Evolutionary conservation across 805 yeast genomes (phyloP).

Genomic region (Candida adriatica): DNA sequence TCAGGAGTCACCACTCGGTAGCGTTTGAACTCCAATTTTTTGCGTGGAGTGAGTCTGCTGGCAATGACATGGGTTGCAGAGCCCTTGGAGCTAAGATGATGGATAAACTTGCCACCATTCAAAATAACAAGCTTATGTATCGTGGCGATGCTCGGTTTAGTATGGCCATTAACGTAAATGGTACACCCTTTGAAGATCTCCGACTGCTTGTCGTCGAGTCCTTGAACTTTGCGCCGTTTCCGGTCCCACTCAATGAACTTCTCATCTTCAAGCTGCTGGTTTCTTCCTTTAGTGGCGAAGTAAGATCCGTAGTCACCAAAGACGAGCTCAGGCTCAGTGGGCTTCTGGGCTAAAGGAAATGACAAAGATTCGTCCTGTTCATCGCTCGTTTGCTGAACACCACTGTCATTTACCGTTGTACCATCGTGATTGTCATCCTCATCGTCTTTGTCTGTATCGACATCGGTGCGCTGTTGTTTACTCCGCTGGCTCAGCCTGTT

Average conservation of each 20-base stretch:
- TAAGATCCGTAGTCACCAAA: conserved; percentile 69
- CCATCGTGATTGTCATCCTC: neutral
- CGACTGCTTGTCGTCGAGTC: conserved; percentile 6
- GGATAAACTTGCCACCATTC: conserved; percentile 76
- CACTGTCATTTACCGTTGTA: neutral
- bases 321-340: conserved; percentile 9
- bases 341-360: conserved; percentile 13
- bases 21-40: conserved; percentile 54
- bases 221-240: conserved; percentile 25
- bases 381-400: conserved; percentile 1
- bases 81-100: conserved; percentile 62
- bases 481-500: conserved; percentile 26
- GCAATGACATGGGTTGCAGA: conserved; percentile 84
- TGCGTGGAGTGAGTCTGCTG: conserved; percentile 68
- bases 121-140: conserved; percentile 63
- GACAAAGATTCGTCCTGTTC: conserved; percentile 7
- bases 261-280: conserved; percentile 55
- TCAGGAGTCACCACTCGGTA: conserved; percentile 73
- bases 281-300: conserved; percentile 49
- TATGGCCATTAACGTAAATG: conserved; percentile 84
- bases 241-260: conserved; percentile 43
- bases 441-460: neutral
- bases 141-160: conserved; percentile 69
- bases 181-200: conserved; percentile 54
- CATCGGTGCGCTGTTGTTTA: conserved; percentile 4